These are phyloP conservation scores for Coemansia sp. DNA, from an alignment of 192 early-diverging fungal genomes.

Conservation along the genomic window DNA sequence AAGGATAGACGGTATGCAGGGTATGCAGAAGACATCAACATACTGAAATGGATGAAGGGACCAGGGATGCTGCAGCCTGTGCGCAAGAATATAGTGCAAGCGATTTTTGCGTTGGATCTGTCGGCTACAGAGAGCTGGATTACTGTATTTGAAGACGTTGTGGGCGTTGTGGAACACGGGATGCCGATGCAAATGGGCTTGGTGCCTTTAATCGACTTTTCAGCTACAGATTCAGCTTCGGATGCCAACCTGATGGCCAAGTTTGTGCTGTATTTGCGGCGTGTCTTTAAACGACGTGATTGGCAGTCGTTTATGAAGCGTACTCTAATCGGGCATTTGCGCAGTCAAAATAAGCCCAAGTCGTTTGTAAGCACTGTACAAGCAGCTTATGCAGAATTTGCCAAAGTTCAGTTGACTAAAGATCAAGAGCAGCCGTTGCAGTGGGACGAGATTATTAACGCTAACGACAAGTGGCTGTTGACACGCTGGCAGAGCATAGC, in stretches of 20 bases:
- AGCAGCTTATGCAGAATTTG: constrained; percentile 23
- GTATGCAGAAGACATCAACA: constrained; percentile 61
- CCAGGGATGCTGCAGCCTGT: constrained; percentile 73
- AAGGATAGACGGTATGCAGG: constrained; percentile 70
- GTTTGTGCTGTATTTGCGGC: constrained; percentile 38
- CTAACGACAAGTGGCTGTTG: constrained; percentile 16
- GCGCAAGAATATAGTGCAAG: constrained; percentile 73
- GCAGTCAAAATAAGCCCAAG: background rate
- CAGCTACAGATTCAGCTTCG: constrained; percentile 19
- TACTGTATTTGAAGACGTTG: constrained; percentile 61
- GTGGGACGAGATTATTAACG: constrained; percentile 28
- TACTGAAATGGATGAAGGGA: constrained; percentile 59
- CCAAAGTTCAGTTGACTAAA: constrained; percentile 27
- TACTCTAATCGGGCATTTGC: constrained; percentile 22
- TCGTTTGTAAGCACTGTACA: constrained; percentile 19
- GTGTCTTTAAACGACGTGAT: constrained; percentile 30
- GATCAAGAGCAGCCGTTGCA: constrained; percentile 20
- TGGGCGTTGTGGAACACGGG: constrained; percentile 62
- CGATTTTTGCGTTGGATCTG: constrained; percentile 75
- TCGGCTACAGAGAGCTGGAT: constrained; percentile 55
- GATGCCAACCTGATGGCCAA: constrained; percentile 32
- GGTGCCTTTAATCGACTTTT: constrained; percentile 60
- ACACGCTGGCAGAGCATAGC: constrained; percentile 32
- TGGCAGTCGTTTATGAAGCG: constrained; percentile 30
- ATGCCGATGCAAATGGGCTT: constrained; percentile 88